Conservation (phyloP, 768 basidiomycete genomes). For the Mycena vulgaris region DNA sequence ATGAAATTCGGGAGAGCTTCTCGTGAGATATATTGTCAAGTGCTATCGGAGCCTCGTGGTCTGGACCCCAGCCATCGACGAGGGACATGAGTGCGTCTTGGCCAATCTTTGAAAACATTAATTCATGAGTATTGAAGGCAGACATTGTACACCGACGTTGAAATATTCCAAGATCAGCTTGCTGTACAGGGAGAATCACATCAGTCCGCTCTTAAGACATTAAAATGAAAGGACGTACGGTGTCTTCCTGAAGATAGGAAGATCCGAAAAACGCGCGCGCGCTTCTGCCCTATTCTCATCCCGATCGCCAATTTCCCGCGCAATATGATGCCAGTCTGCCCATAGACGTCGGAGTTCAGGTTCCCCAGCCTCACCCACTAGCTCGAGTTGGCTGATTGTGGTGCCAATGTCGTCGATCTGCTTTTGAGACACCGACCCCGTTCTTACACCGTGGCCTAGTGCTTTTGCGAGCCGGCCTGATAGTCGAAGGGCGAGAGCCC, state of each 20-base stretch:
- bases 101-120: slow-evolving; percentile 7
- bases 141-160: slow-evolving; percentile 1
- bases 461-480: slow-evolving; percentile 15
- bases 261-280: slow-evolving; percentile 7
- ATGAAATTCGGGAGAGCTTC: not conserved
- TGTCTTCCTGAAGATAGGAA: slow-evolving; percentile 25
- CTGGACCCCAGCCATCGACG: slow-evolving; percentile 16
- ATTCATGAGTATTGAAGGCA: not conserved
- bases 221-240: not conserved
- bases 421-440: not conserved
- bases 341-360: not conserved
- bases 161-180: slow-evolving; percentile 19
- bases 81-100: slow-evolving; percentile 26
- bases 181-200: not conserved
- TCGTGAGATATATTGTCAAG: not conserved
- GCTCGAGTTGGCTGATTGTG: slow-evolving; percentile 9
- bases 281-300: not conserved
- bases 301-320: not conserved
- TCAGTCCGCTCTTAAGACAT: too few species aligned
- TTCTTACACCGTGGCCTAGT: slow-evolving; percentile 13
- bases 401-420: not conserved
- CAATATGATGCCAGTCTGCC: slow-evolving; percentile 14
- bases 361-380: not conserved
- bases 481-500: not conserved
- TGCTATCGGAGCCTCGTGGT: not conserved